phyloP scores from a whole-genome alignment of 2,329 filamentous ascomycete genomes.

The Clarireedia monteithiana region DNA sequence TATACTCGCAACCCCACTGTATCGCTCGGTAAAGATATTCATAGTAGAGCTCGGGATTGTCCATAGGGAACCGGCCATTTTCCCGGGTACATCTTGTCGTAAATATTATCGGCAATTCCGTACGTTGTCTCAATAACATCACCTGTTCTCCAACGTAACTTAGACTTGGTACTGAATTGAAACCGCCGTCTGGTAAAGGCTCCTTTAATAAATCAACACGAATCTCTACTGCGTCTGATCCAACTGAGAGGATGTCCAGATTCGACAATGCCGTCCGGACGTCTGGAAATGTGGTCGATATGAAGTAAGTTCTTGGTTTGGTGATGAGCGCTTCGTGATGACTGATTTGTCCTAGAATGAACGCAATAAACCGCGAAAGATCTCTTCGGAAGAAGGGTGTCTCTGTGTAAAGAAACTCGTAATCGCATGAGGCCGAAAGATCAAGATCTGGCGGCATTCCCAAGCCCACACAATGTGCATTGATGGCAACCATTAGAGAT shows the following conservation, averaged over 20 bases:
- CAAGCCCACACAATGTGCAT: conserved; percentile 67
- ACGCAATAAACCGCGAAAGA: conserved; percentile 69
- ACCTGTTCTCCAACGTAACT: conserved; percentile 82
- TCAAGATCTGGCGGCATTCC: conserved; percentile 60
- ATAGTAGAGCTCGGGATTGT: conserved; percentile 66
- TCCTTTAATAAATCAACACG: conserved; percentile 76
- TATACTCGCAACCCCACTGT: conserved; percentile 84
- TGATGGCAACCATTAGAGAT: conserved; percentile 58
- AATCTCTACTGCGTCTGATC: conserved; percentile 78
- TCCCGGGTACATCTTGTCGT: conserved; percentile 76
- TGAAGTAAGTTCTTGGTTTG: conserved; percentile 73
- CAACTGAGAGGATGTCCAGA: conserved; percentile 79
- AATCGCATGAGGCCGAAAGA: conserved; percentile 66
- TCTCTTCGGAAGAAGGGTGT: conserved; percentile 66
- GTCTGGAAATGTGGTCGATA: conserved; percentile 83
- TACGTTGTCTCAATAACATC: conserved; percentile 75
- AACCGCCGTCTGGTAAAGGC: conserved; percentile 52
- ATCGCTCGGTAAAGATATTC: conserved; percentile 76
- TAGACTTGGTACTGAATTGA: conserved; percentile 63
- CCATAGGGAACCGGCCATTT: conserved; percentile 80
- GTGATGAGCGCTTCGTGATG: conserved; percentile 71
- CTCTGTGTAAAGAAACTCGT: conserved; percentile 78
- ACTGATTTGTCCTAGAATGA: conserved; percentile 71
- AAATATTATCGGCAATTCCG: conserved; percentile 84
- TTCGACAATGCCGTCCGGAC: conserved; percentile 77